Percentiles rank a stretch among this genome's conserved stretches.
Evolutionary conservation across 495 filamentous ascomycete genomes (phyloP).

Genomic region (Lophiotrema nucula): DNA sequence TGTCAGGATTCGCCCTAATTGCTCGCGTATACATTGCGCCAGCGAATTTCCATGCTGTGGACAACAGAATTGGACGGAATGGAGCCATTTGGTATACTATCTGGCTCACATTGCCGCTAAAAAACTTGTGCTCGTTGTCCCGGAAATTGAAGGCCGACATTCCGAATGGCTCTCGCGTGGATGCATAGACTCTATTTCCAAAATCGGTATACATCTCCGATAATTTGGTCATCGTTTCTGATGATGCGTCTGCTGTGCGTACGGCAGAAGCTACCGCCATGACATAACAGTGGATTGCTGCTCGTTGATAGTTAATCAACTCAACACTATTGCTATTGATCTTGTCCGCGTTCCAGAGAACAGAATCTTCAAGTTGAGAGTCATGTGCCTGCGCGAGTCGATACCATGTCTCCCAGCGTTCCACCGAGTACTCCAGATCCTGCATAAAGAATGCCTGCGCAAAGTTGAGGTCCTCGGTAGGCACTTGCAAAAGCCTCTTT

Average conservation of each 20-base stretch:
- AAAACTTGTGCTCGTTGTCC: conserved; percentile 66
- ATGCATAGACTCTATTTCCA: conserved; percentile 83
- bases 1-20: conserved; percentile 68
- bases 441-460: conserved; percentile 77
- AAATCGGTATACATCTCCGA: conserved; percentile 88
- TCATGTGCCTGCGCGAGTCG: conserved; percentile 90
- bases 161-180: conserved; percentile 85
- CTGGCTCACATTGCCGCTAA: conserved; percentile 57
- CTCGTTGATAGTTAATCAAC: conserved; percentile 71
- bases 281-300: conserved; percentile 87
- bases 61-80: conserved; percentile 69
- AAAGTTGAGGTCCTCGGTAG: conserved; percentile 82
- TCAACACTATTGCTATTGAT: conserved; percentile 82
- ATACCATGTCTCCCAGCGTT: conserved; percentile 96
- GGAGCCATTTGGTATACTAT: conserved; percentile 73
- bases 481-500: conserved; percentile 71
- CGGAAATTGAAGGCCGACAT: conserved; percentile 61
- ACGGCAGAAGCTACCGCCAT: conserved; percentile 80
- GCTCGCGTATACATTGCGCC: conserved; percentile 75
- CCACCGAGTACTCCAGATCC: conserved; percentile 79
- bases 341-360: conserved; percentile 94
- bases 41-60: conserved; percentile 84
- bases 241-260: conserved; percentile 58
- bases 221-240: conserved; percentile 63
- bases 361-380: conserved; percentile 83